These are phyloP conservation scores for Coleophoma cylindrospora DNA, from an alignment of 2,329 filamentous ascomycete species.

Conservation along the genomic window DNA sequence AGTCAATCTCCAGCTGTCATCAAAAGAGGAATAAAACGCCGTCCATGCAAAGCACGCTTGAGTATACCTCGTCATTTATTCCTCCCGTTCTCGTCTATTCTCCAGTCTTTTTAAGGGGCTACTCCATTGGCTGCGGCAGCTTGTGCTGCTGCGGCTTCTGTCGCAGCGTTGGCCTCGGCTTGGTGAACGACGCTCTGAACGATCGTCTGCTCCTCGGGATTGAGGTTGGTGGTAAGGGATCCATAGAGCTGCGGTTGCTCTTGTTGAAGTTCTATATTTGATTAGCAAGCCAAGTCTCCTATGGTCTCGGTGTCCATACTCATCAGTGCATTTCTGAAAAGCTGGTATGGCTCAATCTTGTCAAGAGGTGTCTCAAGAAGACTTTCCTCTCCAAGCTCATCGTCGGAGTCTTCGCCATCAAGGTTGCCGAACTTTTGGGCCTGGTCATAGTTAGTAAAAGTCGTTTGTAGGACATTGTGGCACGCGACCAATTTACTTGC, in stretches of 20 bases:
- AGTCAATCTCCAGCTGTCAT: background rate
- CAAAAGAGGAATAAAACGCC: conserved; percentile 10
- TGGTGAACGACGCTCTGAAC: conserved; percentile 66
- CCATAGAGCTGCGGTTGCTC: conserved; percentile 87
- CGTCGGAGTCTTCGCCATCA: conserved; percentile 66
- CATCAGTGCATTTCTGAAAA: conserved; percentile 78
- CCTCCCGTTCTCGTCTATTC: background rate
- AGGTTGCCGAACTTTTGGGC: conserved; percentile 78
- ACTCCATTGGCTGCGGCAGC: conserved; percentile 18
- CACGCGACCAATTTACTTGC: conserved; percentile 34
- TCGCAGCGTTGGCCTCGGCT: conserved; percentile 21
- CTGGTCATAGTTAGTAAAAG: conserved; percentile 33
- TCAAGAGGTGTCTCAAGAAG: conserved; percentile 91
- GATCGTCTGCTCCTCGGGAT: conserved; percentile 73
- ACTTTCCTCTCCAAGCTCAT: conserved; percentile 90
- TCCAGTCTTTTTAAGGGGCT: conserved; percentile 5
- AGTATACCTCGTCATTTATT: conserved; percentile 13
- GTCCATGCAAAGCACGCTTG: conserved; percentile 18
- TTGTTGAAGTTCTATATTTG: conserved; percentile 69
- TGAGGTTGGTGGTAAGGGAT: conserved; percentile 72
- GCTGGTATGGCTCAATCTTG: conserved; percentile 87
- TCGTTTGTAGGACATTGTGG: background rate
- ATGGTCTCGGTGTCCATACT: conserved; percentile 51
- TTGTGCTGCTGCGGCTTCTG: conserved; percentile 13
- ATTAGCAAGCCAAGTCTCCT: conserved; percentile 7